Conservation (phyloP, 768 basidiomycete genomes). For the Strobilomyces echinocephalus region DNA sequence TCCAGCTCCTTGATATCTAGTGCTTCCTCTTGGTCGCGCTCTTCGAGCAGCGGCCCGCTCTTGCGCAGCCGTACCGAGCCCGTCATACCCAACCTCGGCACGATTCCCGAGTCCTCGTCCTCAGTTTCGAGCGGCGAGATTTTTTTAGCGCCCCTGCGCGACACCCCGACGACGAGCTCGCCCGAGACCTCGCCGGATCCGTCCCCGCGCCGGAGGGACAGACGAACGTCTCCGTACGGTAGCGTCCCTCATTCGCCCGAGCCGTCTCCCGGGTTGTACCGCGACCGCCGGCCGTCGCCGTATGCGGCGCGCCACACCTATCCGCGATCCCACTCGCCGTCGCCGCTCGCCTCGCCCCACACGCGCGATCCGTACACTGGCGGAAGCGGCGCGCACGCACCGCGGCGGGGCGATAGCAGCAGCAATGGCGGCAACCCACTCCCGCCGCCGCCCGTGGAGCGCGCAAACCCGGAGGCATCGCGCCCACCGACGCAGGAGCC, state of each 20-base stretch:
- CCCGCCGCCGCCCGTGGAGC: constrained; percentile 28
- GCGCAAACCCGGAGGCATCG: constrained; percentile 19
- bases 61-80: constrained; percentile 30
- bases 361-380: constrained; percentile 8
- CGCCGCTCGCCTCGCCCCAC: constrained; percentile 14
- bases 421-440: constrained; percentile 22
- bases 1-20: constrained; percentile 17
- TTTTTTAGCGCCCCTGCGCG: constrained; percentile 23
- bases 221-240: constrained; percentile 21
- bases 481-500: constrained; percentile 26
- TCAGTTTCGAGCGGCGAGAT: constrained; percentile 22
- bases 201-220: constrained; percentile 23
- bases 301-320: constrained; percentile 12
- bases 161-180: constrained; percentile 8
- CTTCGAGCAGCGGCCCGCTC: constrained; percentile 9
- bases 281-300: constrained; percentile 23
- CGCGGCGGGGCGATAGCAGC: constrained; percentile 11
- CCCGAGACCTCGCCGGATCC: constrained; percentile 26
- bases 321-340: constrained; percentile 7
- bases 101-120: constrained; percentile 26
- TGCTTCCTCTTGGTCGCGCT: constrained; percentile 15
- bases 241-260: constrained; percentile 19
- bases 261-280: constrained; percentile 24
- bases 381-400: neutral
- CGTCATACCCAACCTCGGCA: constrained; percentile 20